A percentile compares a stretch with the other conserved stretches of the same genome.
Conservation (phyloP, 31 red algal genomes). For the Asparagopsis taxiformis region DNA sequence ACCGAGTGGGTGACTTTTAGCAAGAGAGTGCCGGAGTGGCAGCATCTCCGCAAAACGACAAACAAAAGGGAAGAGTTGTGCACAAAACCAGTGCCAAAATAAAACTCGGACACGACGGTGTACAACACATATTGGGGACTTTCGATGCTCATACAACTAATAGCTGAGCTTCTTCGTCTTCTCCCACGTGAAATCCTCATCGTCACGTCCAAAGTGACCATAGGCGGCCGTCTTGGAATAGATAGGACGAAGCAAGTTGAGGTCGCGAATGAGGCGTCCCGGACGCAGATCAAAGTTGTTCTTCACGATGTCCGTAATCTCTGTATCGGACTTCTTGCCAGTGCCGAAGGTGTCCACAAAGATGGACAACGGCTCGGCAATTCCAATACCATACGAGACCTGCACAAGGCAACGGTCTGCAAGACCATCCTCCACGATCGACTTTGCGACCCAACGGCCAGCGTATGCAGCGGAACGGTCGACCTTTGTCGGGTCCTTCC, state of each 20-base stretch:
- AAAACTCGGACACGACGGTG: neutral
- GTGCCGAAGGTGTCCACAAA: slow-evolving; percentile 98
- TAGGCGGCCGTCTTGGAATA: slow-evolving; percentile 94
- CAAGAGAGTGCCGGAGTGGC: neutral
- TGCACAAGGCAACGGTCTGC: slow-evolving; percentile 91
- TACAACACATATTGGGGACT: neutral
- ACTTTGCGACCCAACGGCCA: slow-evolving; percentile 98
- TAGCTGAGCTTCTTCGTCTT: slow-evolving; percentile 83
- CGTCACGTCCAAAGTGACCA: slow-evolving; percentile 97
- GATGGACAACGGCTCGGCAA: slow-evolving; percentile 84
- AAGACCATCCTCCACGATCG: slow-evolving; percentile 86
- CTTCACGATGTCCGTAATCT: slow-evolving; percentile 92
- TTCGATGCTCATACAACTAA: slow-evolving; percentile 9
- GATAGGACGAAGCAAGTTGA: slow-evolving; percentile 94
- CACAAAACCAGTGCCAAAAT: neutral
- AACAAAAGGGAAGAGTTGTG: neutral
- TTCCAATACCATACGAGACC: slow-evolving; percentile 95
- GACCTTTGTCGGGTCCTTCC: slow-evolving; percentile 99
- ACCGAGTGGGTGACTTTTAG: slow-evolving; percentile 35
- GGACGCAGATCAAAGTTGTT: slow-evolving; percentile 96
- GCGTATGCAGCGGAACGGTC: slow-evolving; percentile 97
- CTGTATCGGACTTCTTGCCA: slow-evolving; percentile 75
- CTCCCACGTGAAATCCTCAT: slow-evolving; percentile 96
- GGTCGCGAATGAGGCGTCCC: slow-evolving; percentile 80
- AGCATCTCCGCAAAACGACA: slow-evolving; percentile 41